Percentiles rank a stretch among this genome's conserved stretches.
These are phyloP conservation scores for Scenedesmus sp. DNA, from an alignment of 163 green algal genomes.

Conservation along the genomic window DNA sequence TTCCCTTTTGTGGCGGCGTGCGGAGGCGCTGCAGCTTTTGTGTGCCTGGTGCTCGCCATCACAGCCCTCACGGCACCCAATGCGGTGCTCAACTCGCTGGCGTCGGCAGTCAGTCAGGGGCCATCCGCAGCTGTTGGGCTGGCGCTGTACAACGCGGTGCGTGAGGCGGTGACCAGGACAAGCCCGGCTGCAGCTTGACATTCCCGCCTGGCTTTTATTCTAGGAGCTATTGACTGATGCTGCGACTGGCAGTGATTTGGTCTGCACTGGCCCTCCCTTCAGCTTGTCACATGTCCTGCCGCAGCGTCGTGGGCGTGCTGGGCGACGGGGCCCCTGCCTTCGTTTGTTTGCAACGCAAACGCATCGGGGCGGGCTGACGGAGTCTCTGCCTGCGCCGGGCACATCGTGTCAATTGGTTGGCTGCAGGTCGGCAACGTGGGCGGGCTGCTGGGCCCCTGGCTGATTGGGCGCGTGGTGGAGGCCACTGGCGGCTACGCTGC, in stretches of 20 bases:
- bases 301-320: no score
- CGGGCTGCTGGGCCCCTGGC: slow-evolving; percentile 34
- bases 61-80: slow-evolving; percentile 40
- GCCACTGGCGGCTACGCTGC: slow-evolving; percentile 15
- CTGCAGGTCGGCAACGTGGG: slow-evolving; percentile 38
- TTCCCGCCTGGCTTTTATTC: no score
- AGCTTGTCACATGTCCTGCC: not conserved
- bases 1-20: slow-evolving; percentile 14
- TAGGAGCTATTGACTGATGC: no score
- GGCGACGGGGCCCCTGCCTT: no score
- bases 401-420: not conserved
- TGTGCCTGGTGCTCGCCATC: slow-evolving; percentile 19
- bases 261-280: not conserved
- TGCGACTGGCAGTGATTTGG: not conserved
- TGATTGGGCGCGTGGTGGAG: slow-evolving; percentile 38
- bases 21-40: not conserved
- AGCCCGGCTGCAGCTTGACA: not conserved
- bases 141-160: slow-evolving; percentile 47
- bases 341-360: no score
- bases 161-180: no score
- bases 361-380: not conserved
- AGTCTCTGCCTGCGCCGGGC: not conserved
- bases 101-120: slow-evolving; percentile 4
- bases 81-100: slow-evolving; percentile 46
- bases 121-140: slow-evolving; percentile 21